Base-by-base conservation (phyloP, 768 basidiomycete species). In the Pleurotus tuoliensis region DNA sequence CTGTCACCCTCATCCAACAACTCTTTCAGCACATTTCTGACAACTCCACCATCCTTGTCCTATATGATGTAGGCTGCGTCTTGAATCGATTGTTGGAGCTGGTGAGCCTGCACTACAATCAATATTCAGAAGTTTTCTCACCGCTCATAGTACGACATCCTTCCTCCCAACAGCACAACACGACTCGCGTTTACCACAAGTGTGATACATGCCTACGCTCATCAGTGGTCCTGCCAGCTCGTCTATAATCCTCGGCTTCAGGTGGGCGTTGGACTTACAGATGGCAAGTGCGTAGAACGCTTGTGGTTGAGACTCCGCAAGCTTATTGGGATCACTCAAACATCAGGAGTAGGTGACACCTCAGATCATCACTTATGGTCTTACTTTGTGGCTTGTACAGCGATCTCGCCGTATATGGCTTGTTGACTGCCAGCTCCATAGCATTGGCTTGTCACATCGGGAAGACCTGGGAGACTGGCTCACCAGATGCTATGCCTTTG, bases 171-270 rank as follows among this genome's bases (percentile, higher is more conserved):
- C 22, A 48, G 70, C 5, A 55, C 58, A 2, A 12, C 40, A 2
- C 54, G 67, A 5, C 44, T 74, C 13, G 15, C 25, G 2, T 71
- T 69, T 24, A 61, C 62, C 1, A 65, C 69, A 2, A 68, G 66
- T 8, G 71, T 65, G 2, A 71, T 75, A 66, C 73, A 75, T 60
- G 71, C 70, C 0, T 71, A 68, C 56, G 69, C 66, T 0, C 71
- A 73, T 40, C 61, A 71, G 47, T 72, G 71, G 70, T 50, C 64
- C 2, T 73, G 71, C 52, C 71, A 73, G 37, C 52, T 77, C 0
- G 41, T 67, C 0, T 74, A 73, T 41, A 71, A 72, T 41, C 73
- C 69, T 0, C 61, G 69, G 9, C 50, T 73, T 20, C 30, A 58
- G 5, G 11, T 39, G 6, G 70, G 71, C 6, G 52, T 71, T 38